Conservation (phyloP, 2,329 filamentous ascomycete genomes). For the Fusarium nurragi region DNA sequence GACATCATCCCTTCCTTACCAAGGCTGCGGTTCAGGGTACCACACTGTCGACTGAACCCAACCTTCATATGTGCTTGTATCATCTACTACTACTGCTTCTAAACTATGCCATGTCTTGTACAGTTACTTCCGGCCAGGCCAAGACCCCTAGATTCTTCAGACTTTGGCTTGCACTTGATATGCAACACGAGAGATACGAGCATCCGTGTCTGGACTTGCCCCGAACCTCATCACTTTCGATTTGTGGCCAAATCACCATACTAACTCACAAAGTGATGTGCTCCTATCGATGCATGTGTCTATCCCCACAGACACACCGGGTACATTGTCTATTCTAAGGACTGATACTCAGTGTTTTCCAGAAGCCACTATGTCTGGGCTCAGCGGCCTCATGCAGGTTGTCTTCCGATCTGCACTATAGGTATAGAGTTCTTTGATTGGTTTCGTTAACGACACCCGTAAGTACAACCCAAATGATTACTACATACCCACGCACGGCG, state of each 20-base stretch:
- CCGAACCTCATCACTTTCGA: slow-evolving; percentile 6
- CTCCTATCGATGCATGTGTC: not conserved
- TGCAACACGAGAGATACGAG: not conserved
- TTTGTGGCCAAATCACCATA: not conserved
- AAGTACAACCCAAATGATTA: not conserved
- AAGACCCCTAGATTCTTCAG: not conserved
- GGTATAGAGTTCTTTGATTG: not conserved
- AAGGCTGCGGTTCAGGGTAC: not conserved
- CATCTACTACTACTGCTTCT: not conserved
- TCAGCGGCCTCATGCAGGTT: not conserved
- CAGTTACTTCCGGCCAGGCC: not conserved
- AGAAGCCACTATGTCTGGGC: not conserved
- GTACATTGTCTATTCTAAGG: not conserved
- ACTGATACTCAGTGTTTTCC: too few species aligned
- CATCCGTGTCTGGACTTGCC: not conserved
- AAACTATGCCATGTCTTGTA: not conserved
- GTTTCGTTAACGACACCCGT: not conserved
- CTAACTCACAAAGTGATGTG: not conserved
- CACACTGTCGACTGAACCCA: not conserved
- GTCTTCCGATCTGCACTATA: not conserved
- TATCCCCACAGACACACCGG: not conserved
- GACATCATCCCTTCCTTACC: not conserved
- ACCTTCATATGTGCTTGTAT: not conserved
- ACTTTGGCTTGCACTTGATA: not conserved
- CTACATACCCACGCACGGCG: not conserved